Percentiles rank a stretch among this genome's conserved stretches.
phyloP scores from a whole-genome alignment of 2,329 filamentous ascomycete species.

The Calonectria ilicicola region DNA sequence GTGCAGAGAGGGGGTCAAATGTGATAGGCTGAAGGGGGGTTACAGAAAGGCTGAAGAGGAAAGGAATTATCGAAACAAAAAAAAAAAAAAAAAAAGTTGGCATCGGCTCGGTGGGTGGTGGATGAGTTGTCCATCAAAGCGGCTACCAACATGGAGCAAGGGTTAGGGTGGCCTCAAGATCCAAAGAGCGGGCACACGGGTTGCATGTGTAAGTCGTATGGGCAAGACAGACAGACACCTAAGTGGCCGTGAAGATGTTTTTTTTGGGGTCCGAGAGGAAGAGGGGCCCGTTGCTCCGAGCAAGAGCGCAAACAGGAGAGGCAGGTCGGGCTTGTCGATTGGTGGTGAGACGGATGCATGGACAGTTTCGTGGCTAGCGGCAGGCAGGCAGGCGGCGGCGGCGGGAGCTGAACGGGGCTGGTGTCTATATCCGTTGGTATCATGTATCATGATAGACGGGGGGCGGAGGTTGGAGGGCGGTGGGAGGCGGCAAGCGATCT shows the following conservation, averaged over 20 bases:
- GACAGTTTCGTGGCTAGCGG: neutral
- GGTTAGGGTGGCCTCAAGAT: conserved; percentile 6
- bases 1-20: neutral
- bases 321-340: neutral
- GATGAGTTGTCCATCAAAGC: conserved; percentile 12
- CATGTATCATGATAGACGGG: neutral
- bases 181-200: neutral
- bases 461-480: neutral
- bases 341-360: neutral
- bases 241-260: neutral
- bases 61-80: neutral
- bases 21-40: neutral
- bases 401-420: neutral
- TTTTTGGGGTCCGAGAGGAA: neutral
- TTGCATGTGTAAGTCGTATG: conserved; percentile 9
- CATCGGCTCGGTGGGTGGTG: neutral
- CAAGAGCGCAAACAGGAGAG: neutral
- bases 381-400: neutral
- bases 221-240: neutral
- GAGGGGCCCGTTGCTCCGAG: neutral
- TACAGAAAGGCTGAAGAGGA: neutral
- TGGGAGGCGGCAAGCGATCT: neutral
- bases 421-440: neutral
- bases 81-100: neutral
- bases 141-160: neutral